phyloP scores from a whole-genome alignment of 2,329 filamentous ascomycete genomes.

The Apiospora hydei region DNA sequence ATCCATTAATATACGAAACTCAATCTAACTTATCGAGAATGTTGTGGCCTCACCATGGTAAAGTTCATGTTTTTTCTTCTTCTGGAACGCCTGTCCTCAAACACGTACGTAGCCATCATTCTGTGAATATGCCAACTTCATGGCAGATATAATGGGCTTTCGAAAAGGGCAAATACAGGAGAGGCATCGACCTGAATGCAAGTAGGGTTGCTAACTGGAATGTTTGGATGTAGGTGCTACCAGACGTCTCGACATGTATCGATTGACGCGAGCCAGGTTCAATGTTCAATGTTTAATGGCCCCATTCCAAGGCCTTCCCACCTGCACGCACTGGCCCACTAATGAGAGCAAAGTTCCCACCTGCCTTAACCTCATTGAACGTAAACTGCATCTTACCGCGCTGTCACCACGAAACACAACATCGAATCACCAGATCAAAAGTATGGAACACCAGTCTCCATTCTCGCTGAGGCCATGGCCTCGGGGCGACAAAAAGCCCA shows the following conservation, averaged over 20 bases:
- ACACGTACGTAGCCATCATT: too few species aligned
- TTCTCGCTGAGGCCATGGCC: slow-evolving; percentile 72
- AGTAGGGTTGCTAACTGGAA: too few species aligned
- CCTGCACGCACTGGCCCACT: slow-evolving; percentile 5
- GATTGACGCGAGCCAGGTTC: too few species aligned
- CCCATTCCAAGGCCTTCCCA: not conserved
- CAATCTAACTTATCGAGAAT: too few species aligned
- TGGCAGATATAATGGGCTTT: too few species aligned
- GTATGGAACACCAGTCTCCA: slow-evolving; percentile 36
- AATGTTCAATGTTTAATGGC: not conserved
- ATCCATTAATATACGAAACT: not conserved
- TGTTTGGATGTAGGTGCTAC: too few species aligned
- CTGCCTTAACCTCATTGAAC: not conserved
- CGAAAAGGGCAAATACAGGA: too few species aligned
- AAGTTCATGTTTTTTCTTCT: not conserved
- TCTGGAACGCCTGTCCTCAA: not conserved
- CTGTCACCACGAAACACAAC: slow-evolving; percentile 4
- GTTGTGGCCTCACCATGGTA: not conserved
- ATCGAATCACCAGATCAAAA: not conserved
- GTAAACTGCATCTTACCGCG: not conserved
- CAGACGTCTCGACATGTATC: too few species aligned
- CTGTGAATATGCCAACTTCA: too few species aligned
- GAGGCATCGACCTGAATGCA: too few species aligned
- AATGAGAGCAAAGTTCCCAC: slow-evolving; percentile 15
- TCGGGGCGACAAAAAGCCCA: slow-evolving; percentile 61